Percentiles rank a stretch among this genome's conserved stretches.
phyloP scores from a whole-genome alignment of 768 basidiomycete species.

The Macrocybe gigantea region DNA sequence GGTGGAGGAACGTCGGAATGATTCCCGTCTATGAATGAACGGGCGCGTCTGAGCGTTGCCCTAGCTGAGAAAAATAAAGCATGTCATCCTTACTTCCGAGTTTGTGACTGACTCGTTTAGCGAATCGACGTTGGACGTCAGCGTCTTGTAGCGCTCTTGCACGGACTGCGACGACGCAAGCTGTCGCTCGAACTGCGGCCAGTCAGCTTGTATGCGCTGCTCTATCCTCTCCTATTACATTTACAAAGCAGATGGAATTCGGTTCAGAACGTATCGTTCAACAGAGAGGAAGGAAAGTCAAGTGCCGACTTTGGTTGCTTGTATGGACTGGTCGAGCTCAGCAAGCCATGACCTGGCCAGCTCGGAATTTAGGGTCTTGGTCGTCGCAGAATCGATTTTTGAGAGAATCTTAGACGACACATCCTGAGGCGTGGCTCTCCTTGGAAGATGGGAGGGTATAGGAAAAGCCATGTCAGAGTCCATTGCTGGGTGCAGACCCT shows the following conservation, averaged over 20 bases:
- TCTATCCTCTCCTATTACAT: slow-evolving; percentile 56
- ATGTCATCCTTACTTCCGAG: slow-evolving; percentile 45
- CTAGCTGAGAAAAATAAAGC: background rate
- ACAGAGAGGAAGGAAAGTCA: background rate
- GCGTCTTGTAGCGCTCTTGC: slow-evolving; percentile 47
- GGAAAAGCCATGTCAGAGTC: slow-evolving; percentile 60
- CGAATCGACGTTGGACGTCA: slow-evolving; percentile 47
- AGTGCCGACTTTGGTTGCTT: slow-evolving; percentile 57
- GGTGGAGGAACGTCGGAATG: slow-evolving; percentile 49
- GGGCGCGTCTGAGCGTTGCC: background rate
- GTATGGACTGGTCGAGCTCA: slow-evolving; percentile 69
- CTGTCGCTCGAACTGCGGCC: slow-evolving; percentile 60
- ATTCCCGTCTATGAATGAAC: slow-evolving; percentile 53
- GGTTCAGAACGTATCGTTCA: background rate
- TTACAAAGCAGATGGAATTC: slow-evolving; percentile 6
- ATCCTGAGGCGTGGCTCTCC: slow-evolving; percentile 52
- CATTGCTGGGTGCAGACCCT: slow-evolving; percentile 3
- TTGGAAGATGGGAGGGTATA: slow-evolving; percentile 67
- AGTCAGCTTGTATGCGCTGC: slow-evolving; percentile 62
- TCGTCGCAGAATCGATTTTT: slow-evolving; percentile 59
- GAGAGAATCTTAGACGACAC: slow-evolving; percentile 67
- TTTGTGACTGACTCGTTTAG: slow-evolving; percentile 48
- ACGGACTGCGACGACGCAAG: slow-evolving; percentile 56
- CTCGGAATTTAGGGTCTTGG: slow-evolving; percentile 50
- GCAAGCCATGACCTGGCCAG: slow-evolving; percentile 64